Evolutionary conservation across 1,284 basidiomycete genomes (phyloP).

Genomic region (Apiotrichum laibachii): DNA sequence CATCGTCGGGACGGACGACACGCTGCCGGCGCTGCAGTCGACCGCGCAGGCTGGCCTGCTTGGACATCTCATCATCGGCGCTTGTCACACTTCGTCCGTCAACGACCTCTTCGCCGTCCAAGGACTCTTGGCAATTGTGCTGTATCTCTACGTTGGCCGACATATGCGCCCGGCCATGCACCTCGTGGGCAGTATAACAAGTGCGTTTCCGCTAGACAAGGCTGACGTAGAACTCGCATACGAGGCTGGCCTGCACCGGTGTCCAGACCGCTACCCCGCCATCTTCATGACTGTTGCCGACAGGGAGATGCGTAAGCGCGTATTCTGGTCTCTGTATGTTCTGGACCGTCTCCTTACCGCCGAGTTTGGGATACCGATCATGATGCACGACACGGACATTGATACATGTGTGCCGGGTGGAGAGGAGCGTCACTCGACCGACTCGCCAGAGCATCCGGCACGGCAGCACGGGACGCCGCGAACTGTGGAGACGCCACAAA

Average conservation of each 20-base stretch:
- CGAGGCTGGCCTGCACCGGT: constrained; percentile 31
- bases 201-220: constrained; percentile 15
- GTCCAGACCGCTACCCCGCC: constrained; percentile 21
- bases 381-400: constrained; percentile 30
- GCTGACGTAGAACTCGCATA: constrained; percentile 22
- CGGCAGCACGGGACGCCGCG: constrained; percentile 12
- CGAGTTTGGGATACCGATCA: constrained; percentile 29
- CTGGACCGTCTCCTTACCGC: constrained; percentile 29
- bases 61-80: constrained; percentile 15
- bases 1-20: constrained; percentile 5
- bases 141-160: constrained; percentile 22
- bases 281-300: constrained; percentile 16
- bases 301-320: constrained; percentile 28
- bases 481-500: not conserved
- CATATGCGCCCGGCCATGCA: constrained; percentile 28
- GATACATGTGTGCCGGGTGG: constrained; percentile 29
- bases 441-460: too few relatives aligned
- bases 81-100: constrained; percentile 19
- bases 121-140: constrained; percentile 21
- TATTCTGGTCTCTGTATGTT: constrained; percentile 29
- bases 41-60: constrained; percentile 14
- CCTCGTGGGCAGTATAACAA: constrained; percentile 21
- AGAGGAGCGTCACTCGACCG: constrained; percentile 13
- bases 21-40: not conserved
- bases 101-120: constrained; percentile 29